phyloP scores from a whole-genome alignment of 139 green algal species.

The Closterium sp. region DNA sequence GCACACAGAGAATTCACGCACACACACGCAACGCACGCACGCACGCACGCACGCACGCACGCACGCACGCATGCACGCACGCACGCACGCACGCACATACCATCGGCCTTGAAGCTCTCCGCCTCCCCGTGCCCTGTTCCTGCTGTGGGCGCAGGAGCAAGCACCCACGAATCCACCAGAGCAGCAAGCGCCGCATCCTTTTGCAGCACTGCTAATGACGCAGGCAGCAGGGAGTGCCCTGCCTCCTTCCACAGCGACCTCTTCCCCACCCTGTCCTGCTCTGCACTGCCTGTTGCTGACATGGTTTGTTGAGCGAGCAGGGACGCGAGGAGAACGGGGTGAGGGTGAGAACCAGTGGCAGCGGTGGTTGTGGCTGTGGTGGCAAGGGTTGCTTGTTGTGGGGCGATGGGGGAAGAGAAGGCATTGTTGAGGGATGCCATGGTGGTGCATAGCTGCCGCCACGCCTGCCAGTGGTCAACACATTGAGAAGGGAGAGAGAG shows the following conservation, averaged over 20 bases:
- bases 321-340: background rate
- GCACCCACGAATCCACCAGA: constrained; percentile 17
- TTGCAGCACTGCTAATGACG: constrained; percentile 23
- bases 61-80: no score
- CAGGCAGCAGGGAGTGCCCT: constrained; percentile 72
- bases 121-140: background rate
- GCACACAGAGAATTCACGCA: no score
- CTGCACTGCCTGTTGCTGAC: background rate
- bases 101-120: background rate
- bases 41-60: background rate
- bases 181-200: background rate
- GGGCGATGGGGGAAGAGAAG: background rate
- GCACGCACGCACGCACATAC: background rate
- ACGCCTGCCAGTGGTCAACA: background rate
- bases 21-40: background rate
- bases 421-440: background rate
- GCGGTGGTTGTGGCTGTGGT: background rate
- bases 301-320: background rate
- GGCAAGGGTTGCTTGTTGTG: background rate
- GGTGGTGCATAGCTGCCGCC: background rate
- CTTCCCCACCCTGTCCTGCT: constrained; percentile 51
- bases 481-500: background rate
- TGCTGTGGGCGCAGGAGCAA: background rate
- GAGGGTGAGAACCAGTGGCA: background rate
- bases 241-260: constrained; percentile 75